A percentile compares a stretch with the other conserved stretches of the same genome.
These are phyloP conservation scores for Hamigera avellanea DNA, from an alignment of 495 filamentous ascomycete genomes.

Conservation along the genomic window DNA sequence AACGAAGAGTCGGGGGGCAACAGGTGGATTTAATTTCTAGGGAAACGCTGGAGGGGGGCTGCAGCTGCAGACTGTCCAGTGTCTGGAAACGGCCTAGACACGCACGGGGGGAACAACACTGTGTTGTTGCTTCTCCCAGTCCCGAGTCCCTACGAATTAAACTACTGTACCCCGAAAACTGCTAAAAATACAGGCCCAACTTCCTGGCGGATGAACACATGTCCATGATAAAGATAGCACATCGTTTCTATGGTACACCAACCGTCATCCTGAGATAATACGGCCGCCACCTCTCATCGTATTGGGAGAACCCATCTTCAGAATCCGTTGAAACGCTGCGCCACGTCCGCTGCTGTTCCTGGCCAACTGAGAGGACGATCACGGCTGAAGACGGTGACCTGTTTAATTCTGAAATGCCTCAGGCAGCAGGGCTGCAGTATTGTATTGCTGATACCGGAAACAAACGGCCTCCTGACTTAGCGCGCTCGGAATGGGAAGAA, in stretches of 20 bases:
- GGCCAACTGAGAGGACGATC: too few species aligned
- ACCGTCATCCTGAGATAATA: not conserved
- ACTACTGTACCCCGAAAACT: not conserved
- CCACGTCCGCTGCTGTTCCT: not conserved
- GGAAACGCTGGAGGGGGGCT: not conserved
- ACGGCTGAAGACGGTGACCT: too few species aligned
- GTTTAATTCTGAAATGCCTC: too few species aligned
- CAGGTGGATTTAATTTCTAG: not conserved
- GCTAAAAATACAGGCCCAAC: not conserved
- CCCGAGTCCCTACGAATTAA: too few species aligned
- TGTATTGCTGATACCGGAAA: too few species aligned
- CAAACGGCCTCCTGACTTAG: conserved; percentile 11
- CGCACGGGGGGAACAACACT: too few species aligned
- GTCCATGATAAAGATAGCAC: not conserved
- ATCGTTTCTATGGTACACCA: not conserved
- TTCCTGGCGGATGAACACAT: too few species aligned
- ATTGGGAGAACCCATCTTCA: not conserved
- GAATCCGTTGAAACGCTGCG: not conserved
- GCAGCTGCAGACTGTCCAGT: not conserved
- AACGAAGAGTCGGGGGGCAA: too few species aligned
- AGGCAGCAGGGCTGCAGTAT: too few species aligned
- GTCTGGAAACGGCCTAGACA: not conserved
- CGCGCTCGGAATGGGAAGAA: conserved; percentile 6
- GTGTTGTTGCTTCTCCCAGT: too few species aligned
- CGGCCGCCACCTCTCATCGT: not conserved